Evolutionary conservation across 2,329 filamentous ascomycete species (phyloP).

Genomic region (Capronia epimyces): DNA sequence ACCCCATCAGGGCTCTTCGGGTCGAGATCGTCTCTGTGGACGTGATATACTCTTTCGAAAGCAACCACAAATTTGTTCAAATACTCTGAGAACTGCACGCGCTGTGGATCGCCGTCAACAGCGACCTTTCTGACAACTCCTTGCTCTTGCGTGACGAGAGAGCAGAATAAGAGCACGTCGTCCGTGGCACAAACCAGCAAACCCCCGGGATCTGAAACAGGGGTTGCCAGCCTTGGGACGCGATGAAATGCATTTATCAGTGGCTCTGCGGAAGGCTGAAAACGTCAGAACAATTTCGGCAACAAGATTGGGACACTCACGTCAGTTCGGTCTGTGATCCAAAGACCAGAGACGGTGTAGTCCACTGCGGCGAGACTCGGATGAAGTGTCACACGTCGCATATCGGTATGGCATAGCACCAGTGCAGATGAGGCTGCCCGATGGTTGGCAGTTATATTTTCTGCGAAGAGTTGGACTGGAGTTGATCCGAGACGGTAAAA

Average conservation of each 20-base stretch:
- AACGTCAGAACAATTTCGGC: conserved; percentile 4
- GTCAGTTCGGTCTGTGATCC: conserved; percentile 17
- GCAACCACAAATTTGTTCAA: conserved; percentile 48
- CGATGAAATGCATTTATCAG: conserved; percentile 35
- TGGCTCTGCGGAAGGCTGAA: conserved; percentile 11
- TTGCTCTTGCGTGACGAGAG: conserved; percentile 36
- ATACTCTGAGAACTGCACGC: conserved; percentile 43
- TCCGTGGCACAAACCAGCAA: conserved; percentile 47
- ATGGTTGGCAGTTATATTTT: background rate
- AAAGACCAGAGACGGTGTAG: conserved; percentile 16
- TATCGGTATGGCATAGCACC: conserved; percentile 15
- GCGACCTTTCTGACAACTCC: conserved; percentile 39
- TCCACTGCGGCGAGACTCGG: conserved; percentile 12
- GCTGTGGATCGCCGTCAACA: conserved; percentile 40
- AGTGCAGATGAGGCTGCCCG: conserved; percentile 14
- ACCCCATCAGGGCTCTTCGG: background rate
- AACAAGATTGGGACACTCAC: conserved; percentile 9
- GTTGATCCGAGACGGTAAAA: conserved; percentile 18
- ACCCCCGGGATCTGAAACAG: conserved; percentile 33
- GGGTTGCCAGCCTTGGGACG: conserved; percentile 30
- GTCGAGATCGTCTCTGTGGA: background rate
- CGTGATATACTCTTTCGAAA: conserved; percentile 32
- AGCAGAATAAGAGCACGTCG: conserved; percentile 45
- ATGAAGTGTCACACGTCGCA: conserved; percentile 20
- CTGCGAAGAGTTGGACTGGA: conserved; percentile 10